phyloP scores from a whole-genome alignment of 139 green algal species.

The Coelastrella sp. region DNA sequence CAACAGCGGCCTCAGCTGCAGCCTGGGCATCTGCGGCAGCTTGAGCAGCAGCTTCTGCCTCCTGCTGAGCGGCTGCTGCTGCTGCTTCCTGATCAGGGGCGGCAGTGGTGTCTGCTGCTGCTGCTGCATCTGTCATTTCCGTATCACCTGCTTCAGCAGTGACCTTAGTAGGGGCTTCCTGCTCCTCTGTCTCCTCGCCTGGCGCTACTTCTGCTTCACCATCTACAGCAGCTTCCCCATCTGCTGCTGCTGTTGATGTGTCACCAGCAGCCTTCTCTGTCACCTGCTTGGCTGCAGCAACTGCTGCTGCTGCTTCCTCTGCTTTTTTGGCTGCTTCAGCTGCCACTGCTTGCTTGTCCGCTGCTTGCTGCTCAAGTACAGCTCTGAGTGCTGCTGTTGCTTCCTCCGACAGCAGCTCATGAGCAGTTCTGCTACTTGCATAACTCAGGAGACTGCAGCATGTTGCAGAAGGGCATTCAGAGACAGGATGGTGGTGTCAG shows the following conservation, averaged over 20 bases:
- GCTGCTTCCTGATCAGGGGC: constrained; percentile 15
- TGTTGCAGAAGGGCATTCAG: too few relatives aligned
- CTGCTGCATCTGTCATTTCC: constrained; percentile 9
- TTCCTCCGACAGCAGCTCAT: constrained; percentile 56
- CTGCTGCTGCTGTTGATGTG: constrained; percentile 9
- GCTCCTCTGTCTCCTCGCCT: neutral
- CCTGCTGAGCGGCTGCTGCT: constrained; percentile 45
- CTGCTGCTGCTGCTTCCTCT: neutral
- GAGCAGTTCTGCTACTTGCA: constrained; percentile 27
- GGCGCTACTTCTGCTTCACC: neutral
- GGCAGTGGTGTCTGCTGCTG: neutral
- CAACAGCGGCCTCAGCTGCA: constrained; percentile 37
- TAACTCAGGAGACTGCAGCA: constrained; percentile 9
- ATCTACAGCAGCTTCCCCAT: constrained; percentile 4
- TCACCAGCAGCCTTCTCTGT: neutral
- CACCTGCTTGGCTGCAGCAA: neutral
- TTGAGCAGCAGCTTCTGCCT: constrained; percentile 16
- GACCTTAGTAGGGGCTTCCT: neutral
- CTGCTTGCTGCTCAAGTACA: constrained; percentile 35
- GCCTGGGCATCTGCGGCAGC: constrained; percentile 8
- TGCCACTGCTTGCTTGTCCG: constrained; percentile 35
- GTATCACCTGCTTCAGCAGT: neutral
- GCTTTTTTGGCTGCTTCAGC: constrained; percentile 15
- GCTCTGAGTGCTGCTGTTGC: constrained; percentile 46
- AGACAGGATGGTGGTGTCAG: too few relatives aligned